These are phyloP conservation scores for Boletus sp. DNA, from an alignment of 768 basidiomycete genomes.

Conservation along the genomic window DNA sequence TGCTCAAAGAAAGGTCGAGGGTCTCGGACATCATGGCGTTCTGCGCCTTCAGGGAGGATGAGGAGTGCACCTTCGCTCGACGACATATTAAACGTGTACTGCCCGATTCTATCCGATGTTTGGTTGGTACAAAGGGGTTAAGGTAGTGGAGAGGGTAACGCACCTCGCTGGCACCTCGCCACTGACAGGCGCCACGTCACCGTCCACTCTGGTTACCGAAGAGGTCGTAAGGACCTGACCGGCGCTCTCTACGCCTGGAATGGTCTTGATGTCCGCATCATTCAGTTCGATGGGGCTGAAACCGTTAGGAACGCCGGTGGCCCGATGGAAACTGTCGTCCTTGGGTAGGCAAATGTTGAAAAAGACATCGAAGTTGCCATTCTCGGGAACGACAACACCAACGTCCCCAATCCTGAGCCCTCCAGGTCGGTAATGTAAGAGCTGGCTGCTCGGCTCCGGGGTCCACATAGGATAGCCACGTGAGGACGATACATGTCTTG, in stretches of 20 bases:
- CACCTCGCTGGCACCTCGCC: conserved; percentile 7
- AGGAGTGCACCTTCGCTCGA: conserved; percentile 33
- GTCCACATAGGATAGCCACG: conserved; percentile 39
- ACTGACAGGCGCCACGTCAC: not conserved
- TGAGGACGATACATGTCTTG: conserved; percentile 20
- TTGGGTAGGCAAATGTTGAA: conserved; percentile 40
- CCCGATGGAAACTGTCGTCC: conserved; percentile 22
- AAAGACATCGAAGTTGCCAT: conserved; percentile 37
- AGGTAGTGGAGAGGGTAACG: not conserved
- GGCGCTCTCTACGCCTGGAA: conserved; percentile 7
- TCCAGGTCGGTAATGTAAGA: conserved; percentile 25
- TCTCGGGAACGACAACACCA: conserved; percentile 33
- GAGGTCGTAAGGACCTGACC: conserved; percentile 10
- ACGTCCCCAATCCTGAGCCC: conserved; percentile 41
- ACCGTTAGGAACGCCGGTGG: conserved; percentile 26
- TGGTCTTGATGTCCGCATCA: conserved; percentile 16
- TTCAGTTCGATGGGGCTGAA: conserved; percentile 27
- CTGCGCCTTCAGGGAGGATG: conserved; percentile 35
- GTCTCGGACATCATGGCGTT: conserved; percentile 27
- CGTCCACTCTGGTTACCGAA: conserved; percentile 12
- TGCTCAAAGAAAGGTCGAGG: conserved; percentile 24
- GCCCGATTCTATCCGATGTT: not conserved
- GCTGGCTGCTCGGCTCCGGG: conserved; percentile 29
- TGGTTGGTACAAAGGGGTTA: not conserved
- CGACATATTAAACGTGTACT: conserved; percentile 17